Percentiles rank a stretch among this genome's conserved stretches.
These are phyloP conservation scores for Lyophyllum atratum DNA, from an alignment of 768 basidiomycete species.

Conservation along the genomic window DNA sequence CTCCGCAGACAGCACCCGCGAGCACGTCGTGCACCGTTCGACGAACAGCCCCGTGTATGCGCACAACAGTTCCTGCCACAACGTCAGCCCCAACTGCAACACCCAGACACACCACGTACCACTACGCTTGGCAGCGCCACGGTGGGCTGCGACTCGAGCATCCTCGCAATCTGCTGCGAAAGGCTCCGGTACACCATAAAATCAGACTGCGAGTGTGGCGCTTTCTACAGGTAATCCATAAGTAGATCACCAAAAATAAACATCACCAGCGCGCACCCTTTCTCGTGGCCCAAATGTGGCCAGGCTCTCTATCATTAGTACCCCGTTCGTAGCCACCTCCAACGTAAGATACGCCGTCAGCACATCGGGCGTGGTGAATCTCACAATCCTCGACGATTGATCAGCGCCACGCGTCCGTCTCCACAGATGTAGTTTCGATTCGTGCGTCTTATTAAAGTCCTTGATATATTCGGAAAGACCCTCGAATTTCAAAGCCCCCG, in stretches of 20 bases:
- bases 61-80: slow-evolving; percentile 48
- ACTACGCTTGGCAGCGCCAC: slow-evolving; percentile 56
- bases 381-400: slow-evolving; percentile 46
- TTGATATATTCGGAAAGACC: slow-evolving; percentile 56
- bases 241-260: not conserved
- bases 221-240: slow-evolving; percentile 43
- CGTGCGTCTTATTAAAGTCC: slow-evolving; percentile 52
- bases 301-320: slow-evolving; percentile 56
- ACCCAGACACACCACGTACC: too few relatives aligned
- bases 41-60: slow-evolving; percentile 66
- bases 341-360: slow-evolving; percentile 65
- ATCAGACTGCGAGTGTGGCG: slow-evolving; percentile 69
- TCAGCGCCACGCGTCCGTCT: slow-evolving; percentile 31
- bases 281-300: slow-evolving; percentile 77
- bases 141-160: slow-evolving; percentile 55
- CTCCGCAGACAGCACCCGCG: slow-evolving; percentile 67
- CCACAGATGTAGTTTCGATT: slow-evolving; percentile 58
- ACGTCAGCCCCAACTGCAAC: too few relatives aligned
- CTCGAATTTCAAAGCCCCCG: slow-evolving; percentile 40
- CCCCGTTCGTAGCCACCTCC: slow-evolving; percentile 37
- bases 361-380: slow-evolving; percentile 66
- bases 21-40: slow-evolving; percentile 58
- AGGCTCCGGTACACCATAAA: slow-evolving; percentile 65
- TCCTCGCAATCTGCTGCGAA: slow-evolving; percentile 64
- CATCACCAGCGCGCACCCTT: slow-evolving; percentile 47